Evolutionary conservation across 169 alveolate genomes (phyloP).

Genomic region (Babesia bovis): DNA sequence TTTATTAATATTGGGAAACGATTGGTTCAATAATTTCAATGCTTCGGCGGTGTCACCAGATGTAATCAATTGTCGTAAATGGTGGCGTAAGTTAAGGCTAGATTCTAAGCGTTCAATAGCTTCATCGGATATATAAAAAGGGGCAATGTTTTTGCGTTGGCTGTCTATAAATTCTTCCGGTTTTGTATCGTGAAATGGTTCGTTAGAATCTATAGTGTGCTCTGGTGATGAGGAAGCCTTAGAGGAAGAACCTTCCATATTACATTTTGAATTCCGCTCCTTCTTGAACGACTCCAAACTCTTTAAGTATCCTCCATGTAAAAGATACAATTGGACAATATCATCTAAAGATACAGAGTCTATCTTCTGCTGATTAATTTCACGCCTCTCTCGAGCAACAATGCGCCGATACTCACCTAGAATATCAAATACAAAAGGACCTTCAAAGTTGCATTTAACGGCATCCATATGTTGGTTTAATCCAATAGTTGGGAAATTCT

Average conservation of each 20-base stretch:
- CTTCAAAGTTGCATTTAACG: conserved; percentile 64
- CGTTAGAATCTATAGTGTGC: background rate
- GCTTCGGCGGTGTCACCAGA: conserved; percentile 21
- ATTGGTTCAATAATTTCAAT: background rate
- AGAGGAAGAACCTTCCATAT: background rate
- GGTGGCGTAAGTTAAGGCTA: conserved; percentile 18
- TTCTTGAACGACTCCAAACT: conserved; percentile 44
- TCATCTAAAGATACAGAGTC: background rate
- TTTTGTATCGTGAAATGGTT: background rate
- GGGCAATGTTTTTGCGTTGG: background rate
- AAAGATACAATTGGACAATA: conserved; percentile 30
- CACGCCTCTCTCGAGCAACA: conserved; percentile 23
- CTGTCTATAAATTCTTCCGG: background rate
- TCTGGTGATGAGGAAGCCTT: background rate
- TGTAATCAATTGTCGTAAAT: background rate
- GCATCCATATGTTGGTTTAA: conserved; percentile 46
- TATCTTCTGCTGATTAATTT: background rate
- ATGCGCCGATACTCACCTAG: conserved; percentile 24
- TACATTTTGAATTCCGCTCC: background rate
- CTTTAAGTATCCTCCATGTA: conserved; percentile 44
- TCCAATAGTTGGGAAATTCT: conserved; percentile 68
- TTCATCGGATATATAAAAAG: conserved; percentile 21
- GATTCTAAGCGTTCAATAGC: conserved; percentile 20
- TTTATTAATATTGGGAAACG: conserved; percentile 4
- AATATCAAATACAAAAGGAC: conserved; percentile 71